Evolutionary conservation across 345 rosid genomes (phyloP).

Genomic region (Citrus australasica): DNA sequence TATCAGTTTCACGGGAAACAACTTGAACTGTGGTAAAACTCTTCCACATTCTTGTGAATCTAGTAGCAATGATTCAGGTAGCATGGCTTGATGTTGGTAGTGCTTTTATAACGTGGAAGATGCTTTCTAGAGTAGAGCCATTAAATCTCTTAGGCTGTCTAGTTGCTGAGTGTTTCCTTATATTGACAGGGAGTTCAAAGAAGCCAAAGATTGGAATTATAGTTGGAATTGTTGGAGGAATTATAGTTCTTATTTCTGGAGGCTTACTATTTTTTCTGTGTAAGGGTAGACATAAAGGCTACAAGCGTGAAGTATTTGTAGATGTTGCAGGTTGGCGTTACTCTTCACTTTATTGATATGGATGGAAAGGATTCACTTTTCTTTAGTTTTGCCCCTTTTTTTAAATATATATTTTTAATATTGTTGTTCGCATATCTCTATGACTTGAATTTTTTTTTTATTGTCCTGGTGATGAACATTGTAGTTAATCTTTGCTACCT

Average conservation of each 20-base stretch:
- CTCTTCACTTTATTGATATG: neutral
- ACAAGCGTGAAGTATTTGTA: slow-evolving; percentile 74
- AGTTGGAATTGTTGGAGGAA: slow-evolving; percentile 68
- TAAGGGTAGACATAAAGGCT: slow-evolving; percentile 61
- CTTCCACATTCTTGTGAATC: slow-evolving; percentile 53
- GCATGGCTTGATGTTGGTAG: slow-evolving; percentile 2
- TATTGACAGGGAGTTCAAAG: slow-evolving; percentile 48
- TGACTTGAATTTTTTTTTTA: neutral
- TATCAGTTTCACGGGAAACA: slow-evolving; percentile 75
- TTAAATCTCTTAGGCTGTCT: neutral
- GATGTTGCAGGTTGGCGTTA: slow-evolving; percentile 80
- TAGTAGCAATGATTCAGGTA: slow-evolving; percentile 53
- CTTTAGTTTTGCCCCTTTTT: neutral
- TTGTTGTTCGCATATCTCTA: neutral
- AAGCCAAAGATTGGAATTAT: slow-evolving; percentile 67
- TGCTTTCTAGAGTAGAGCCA: neutral
- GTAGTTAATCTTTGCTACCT: neutral
- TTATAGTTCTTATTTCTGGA: slow-evolving; percentile 46
- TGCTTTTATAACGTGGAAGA: neutral
- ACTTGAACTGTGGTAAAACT: slow-evolving; percentile 56
- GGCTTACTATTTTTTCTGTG: slow-evolving; percentile 50
- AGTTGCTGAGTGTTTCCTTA: slow-evolving; percentile 6
- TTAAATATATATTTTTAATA: too few species aligned
- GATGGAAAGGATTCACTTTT: neutral
- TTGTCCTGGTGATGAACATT: neutral